These are phyloP conservation scores for Suhomyces chickasaworum DNA, from an alignment of 1,139 yeast species.

Conservation along the genomic window DNA sequence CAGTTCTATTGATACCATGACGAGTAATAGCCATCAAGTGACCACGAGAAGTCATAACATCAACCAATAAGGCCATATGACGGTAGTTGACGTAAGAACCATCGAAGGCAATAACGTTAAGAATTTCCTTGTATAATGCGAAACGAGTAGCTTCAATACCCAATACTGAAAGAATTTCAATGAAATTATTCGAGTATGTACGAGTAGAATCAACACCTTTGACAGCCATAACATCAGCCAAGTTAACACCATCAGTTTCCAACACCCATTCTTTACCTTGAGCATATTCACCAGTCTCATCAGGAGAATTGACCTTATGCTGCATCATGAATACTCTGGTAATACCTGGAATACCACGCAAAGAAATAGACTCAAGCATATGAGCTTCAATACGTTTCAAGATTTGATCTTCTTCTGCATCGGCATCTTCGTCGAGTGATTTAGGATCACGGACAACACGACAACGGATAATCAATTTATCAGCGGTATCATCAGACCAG, in stretches of 20 bases:
- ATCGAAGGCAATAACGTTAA: slow-evolving; percentile 97
- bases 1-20: slow-evolving; percentile 98
- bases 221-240: slow-evolving; percentile 92
- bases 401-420: slow-evolving; percentile 96
- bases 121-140: slow-evolving; percentile 89
- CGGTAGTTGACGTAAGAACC: slow-evolving; percentile 99
- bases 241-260: slow-evolving; percentile 97
- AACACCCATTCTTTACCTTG: slow-evolving; percentile 96
- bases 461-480: slow-evolving; percentile 94
- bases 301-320: slow-evolving; percentile 78
- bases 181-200: slow-evolving; percentile 94
- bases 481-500: slow-evolving; percentile 99
- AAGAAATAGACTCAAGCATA: slow-evolving; percentile 91
- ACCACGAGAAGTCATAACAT: slow-evolving; percentile 98
- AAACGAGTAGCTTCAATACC: slow-evolving; percentile 99
- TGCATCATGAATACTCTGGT: slow-evolving; percentile 93
- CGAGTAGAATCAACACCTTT: slow-evolving; percentile 92
- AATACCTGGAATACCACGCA: slow-evolving; percentile 95
- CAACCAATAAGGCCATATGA: slow-evolving; percentile 96
- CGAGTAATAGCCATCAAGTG: slow-evolving; percentile 98
- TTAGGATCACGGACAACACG: slow-evolving; percentile 98
- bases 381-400: slow-evolving; percentile 93
- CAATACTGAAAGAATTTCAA: slow-evolving; percentile 89
- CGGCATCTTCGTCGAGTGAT: slow-evolving; percentile 87
- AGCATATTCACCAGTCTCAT: slow-evolving; percentile 80